Base-by-base conservation (phyloP, 2,329 filamentous ascomycete species). In the Claviceps sp. region DNA sequence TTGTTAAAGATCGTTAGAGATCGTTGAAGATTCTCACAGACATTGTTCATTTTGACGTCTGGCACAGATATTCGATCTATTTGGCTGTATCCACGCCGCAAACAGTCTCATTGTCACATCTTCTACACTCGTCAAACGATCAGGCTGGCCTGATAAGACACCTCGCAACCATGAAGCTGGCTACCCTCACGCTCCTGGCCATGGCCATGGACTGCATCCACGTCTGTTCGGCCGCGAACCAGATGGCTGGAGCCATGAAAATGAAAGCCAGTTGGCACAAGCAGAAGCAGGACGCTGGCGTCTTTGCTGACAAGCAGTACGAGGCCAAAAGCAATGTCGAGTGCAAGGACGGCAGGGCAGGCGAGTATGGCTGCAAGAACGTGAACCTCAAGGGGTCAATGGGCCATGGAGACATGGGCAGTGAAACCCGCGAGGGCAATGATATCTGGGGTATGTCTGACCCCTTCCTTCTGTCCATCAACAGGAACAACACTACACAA, bases 381-480 rank as follows among this genome's bases (percentile, higher is more conserved):
- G 58, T 70, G 47, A 66, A 71, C 51, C 52, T 70, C 40, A 57
- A 61, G 38, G 65, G 60, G 49, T 70, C 69, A 58, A 50, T 69
- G 20, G 60, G 61, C 44, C 68, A 71, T 54, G 61, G 64, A 29
- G 60, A 63, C 14, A 59, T 68, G 58, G 66, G 66, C 26, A 64
- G 62, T 45, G 53, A 53, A 16, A 64, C 64, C 9, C 60, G 66
- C 9, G 58, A 64, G 43, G 67, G 67, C 45, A 67, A 66, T 54
- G 64, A 66, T 52, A 50, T 66, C 34, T 66, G 64, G 63, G 66
- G 56, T 58, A 52, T 3, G 57, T 52, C 17, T 11, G 3, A 1
- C 20, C n/a, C 39, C 9, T 29, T 29, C 9, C 1, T 29, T 22
- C 20, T 42, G 16, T 40, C 2, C 4, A 48, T 14, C 36, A 23